These are phyloP conservation scores for Yamadazyma friedrichii DNA, from an alignment of 1,139 yeast genomes.

Conservation along the genomic window DNA sequence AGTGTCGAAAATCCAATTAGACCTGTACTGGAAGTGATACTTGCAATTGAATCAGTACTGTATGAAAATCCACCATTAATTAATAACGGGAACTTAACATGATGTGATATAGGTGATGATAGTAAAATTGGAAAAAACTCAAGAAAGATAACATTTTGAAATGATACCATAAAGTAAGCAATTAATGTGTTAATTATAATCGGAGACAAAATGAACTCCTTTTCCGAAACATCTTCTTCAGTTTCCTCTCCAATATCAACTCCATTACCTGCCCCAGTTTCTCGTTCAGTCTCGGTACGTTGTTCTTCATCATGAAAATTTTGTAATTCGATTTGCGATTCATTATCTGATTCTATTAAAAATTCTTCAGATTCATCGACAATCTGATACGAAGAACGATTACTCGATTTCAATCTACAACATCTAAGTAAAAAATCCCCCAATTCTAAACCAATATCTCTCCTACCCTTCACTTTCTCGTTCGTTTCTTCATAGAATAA, in stretches of 20 bases:
- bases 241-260: no score
- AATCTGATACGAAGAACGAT: no score
- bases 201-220: no score
- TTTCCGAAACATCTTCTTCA: no score
- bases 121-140: constrained; percentile 60
- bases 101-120: constrained; percentile 35
- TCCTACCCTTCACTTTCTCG: constrained; percentile 33
- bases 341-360: no score
- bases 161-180: constrained; percentile 12
- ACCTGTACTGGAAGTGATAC: constrained; percentile 54
- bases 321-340: no score
- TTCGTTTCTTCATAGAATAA: constrained; percentile 64
- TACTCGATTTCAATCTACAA: no score
- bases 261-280: neutral
- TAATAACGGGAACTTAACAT: constrained; percentile 33
- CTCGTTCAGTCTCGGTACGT: neutral
- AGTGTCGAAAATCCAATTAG: constrained; percentile 51
- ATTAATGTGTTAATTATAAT: no score
- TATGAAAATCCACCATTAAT: constrained; percentile 28
- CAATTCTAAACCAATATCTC: constrained; percentile 50
- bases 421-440: constrained; percentile 42
- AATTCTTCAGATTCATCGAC: no score
- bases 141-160: constrained; percentile 50
- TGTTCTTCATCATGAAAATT: neutral
- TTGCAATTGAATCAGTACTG: constrained; percentile 48